Base-by-base conservation (phyloP, 202 grass and related monocot species). In the Panicum hallii region DNA sequence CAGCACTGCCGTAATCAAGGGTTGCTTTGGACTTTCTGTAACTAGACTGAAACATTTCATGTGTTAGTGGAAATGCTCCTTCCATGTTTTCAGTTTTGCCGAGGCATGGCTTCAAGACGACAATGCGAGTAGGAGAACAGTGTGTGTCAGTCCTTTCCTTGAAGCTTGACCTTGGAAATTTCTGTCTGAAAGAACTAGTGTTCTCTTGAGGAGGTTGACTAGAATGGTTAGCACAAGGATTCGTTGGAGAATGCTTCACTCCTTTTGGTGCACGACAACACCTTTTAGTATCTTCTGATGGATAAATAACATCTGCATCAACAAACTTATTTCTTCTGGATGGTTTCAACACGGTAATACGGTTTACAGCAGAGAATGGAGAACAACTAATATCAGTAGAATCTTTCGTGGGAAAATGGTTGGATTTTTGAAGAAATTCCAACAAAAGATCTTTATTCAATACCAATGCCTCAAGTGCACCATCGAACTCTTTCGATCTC, bases 71-170 rank as follows among this genome's bases (percentile, higher is more conserved):
- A 85, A 70, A 85, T 67, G 83, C 71, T 49, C 57, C 90, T 84
- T 82, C 65, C 84, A 81, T 83, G 48, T 89, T 92, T 63, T 81
- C 83, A 67, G 78, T 76, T 86, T 91, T 91, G 63, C 87, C 73
- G 14, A 92, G 83, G 20, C 86, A 89, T 75, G 93, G 93, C 70
- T 93, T 95, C 83, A 95, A 72, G 52, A 95, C 93, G 53, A 95
- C 90, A 80, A 89, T 95, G 7, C 79, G 64, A 49, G 86, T 95
- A 11, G 90, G 77, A 83, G 79, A 79, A 62, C 30, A 57, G 16
- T n/a, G 30, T 47, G 81, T 78, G 48, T 85, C 83, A 46, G 49
- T 55, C 69, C 65, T 90, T 17, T 78, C 38, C 79, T 28, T 23
- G 47, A 74, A 79, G 71, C 28, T 71, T 76, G 88, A 83, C 63